Evolutionary conservation across 768 basidiomycete species (phyloP), one percentile per base, ranked within the genome.

Genomic region (Hydnum rufescens): DNA sequence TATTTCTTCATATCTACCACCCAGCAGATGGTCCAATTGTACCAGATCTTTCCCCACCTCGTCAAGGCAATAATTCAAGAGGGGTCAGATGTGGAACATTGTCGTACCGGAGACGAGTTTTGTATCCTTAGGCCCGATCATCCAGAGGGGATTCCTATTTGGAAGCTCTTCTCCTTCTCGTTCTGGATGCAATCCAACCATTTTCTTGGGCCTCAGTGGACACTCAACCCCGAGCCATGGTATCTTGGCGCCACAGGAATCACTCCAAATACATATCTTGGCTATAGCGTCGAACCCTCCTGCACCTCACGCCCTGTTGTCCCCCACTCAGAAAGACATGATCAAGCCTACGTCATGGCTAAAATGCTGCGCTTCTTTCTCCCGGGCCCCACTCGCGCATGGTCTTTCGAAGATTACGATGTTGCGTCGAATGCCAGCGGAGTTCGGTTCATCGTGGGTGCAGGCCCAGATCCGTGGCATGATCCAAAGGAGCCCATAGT

Each of bases 331-430:
- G 30, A 54, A 16, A 44, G 53, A 3, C 48, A 28, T 22, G 19
- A 18, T 5, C 53, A 54, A 50, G 49, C 48, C 18, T 54, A 54
- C 48, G 29, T 54, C 32, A 23, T 54, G 28, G 48, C 26, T 32
- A 54, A 52, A n/a, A 19, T n/a, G 19, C 32, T 52, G 22, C 6
- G 31, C 18, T 51, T 39, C 53, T 54, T 54, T 47, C 22, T 29
- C 32, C 29, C 18, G 30, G 6, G 3, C 19, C 13, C 13, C 44
- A 8, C 8, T 25, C 13, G 8, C 13, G 44, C 16, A 16, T 47
- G 8, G 13, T 25, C 44, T 8, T 25, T 28, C 8, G 8, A 13
- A 47, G 13, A 13, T 26, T 47, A 26, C 8, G 44, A 47, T 25
- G 13, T 8, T 26, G 44, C 44, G 26, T 13, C 44, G 16, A 28